A percentile compares a stretch with the other conserved stretches of the same genome.
phyloP scores from a whole-genome alignment of 1,284 basidiomycete species.

The Apiotrichum laibachii region DNA sequence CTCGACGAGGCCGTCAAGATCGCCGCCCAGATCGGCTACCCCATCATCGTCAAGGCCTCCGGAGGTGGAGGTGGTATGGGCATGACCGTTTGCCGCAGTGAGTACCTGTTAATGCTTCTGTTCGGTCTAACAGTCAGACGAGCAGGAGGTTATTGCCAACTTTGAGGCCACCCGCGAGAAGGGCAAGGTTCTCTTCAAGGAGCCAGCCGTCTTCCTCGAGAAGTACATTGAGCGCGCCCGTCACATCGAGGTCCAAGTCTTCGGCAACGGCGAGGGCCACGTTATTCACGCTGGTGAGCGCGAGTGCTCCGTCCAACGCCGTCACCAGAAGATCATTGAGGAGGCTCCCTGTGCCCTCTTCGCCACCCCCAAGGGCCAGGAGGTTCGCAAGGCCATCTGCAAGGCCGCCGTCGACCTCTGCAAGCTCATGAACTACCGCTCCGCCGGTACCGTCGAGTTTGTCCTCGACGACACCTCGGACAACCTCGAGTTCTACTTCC shows the following conservation, averaged over 20 bases:
- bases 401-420: constrained; percentile 59
- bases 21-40: constrained; percentile 58
- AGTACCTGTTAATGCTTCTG: constrained; percentile 51
- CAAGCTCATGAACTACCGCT: constrained; percentile 58
- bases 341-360: constrained; percentile 59
- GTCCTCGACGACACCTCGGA: constrained; percentile 58
- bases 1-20: constrained; percentile 55
- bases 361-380: constrained; percentile 41
- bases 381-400: constrained; percentile 56
- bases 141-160: constrained; percentile 55
- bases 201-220: constrained; percentile 63
- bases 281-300: constrained; percentile 67
- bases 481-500: constrained; percentile 61
- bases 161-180: constrained; percentile 31
- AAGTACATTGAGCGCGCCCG: constrained; percentile 59
- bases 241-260: constrained; percentile 70
- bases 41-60: constrained; percentile 59
- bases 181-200: constrained; percentile 57
- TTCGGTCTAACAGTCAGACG: constrained; percentile 29
- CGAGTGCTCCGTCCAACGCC: constrained; percentile 67
- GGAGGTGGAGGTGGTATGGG: constrained; percentile 73
- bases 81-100: constrained; percentile 59
- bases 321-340: constrained; percentile 73
- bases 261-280: constrained; percentile 61
- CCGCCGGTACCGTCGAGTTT: constrained; percentile 68